Percentiles rank a stretch among this genome's conserved stretches.
Conservation (phyloP, 2,329 filamentous ascomycete genomes). For the Claviceps sp. region DNA sequence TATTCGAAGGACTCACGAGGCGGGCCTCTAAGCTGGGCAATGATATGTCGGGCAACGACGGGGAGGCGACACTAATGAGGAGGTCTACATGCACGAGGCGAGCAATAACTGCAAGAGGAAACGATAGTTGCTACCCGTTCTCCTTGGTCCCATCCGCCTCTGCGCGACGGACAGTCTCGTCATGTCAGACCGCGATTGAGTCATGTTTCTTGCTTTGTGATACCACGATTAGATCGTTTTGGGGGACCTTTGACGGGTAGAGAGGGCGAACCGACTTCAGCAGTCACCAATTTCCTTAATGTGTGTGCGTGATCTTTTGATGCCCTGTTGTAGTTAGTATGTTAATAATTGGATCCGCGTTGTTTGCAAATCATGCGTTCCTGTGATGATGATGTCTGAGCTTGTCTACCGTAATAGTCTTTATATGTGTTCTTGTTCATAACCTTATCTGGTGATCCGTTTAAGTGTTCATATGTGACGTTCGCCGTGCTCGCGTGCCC, state of each 20-base stretch:
- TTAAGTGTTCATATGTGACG: no score
- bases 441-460: no score
- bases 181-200: not conserved
- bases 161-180: no score
- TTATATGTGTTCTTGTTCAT: no score
- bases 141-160: no score
- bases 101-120: not conserved
- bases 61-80: not conserved
- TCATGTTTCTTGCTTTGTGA: constrained; percentile 1
- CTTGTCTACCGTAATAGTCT: no score
- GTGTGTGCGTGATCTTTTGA: not conserved
- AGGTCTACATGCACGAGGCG: not conserved
- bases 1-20: constrained; percentile 1
- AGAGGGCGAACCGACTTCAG: not conserved
- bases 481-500: no score
- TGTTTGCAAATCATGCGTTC: not conserved
- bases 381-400: no score
- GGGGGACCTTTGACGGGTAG: not conserved
- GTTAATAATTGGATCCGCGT: not conserved
- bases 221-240: constrained; percentile 1
- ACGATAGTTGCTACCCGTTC: not conserved
- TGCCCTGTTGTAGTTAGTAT: not conserved
- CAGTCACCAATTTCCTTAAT: not conserved
- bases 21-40: not conserved
- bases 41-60: no score